phyloP scores from a whole-genome alignment of 345 rosid species.

The Moringa oleifera region DNA sequence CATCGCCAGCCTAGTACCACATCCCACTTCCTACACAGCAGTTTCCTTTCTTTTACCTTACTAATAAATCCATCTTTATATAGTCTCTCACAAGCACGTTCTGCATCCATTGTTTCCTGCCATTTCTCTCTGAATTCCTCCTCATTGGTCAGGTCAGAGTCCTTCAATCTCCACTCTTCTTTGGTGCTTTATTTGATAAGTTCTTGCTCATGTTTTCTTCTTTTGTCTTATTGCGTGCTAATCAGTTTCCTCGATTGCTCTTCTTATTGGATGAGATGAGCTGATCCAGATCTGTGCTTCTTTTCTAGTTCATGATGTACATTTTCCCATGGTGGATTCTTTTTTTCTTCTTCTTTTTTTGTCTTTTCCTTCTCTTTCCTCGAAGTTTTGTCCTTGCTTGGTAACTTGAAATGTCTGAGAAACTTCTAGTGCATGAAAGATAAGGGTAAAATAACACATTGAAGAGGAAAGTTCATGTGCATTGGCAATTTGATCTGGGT shows the following conservation, averaged over 20 bases:
- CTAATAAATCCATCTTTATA: conserved; percentile 23
- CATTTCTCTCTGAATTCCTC: conserved; percentile 34
- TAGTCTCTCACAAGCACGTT: conserved; percentile 16
- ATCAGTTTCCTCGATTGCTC: background rate
- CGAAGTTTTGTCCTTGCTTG: conserved; percentile 3
- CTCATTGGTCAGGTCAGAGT: conserved; percentile 29
- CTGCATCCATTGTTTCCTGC: conserved; percentile 6
- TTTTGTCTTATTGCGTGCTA: background rate
- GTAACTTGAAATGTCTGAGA: conserved; percentile 13
- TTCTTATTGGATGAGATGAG: conserved; percentile 2
- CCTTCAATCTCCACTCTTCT: conserved; percentile 3
- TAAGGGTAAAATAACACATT: background rate
- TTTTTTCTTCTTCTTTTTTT: no score
- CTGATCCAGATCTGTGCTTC: conserved; percentile 35
- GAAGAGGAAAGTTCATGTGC: background rate
- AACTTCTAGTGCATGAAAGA: background rate
- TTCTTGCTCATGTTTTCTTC: background rate
- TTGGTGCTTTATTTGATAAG: background rate
- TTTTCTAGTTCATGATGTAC: no score
- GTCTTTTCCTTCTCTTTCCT: no score
- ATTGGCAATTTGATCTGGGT: conserved; percentile 16
- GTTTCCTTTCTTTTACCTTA: background rate
- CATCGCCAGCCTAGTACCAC: conserved; percentile 24
- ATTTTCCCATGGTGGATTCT: no score
- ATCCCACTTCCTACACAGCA: background rate